Evolutionary conservation across 2,329 filamentous ascomycete genomes (phyloP).

Genomic region (Aspergillus tanneri): DNA sequence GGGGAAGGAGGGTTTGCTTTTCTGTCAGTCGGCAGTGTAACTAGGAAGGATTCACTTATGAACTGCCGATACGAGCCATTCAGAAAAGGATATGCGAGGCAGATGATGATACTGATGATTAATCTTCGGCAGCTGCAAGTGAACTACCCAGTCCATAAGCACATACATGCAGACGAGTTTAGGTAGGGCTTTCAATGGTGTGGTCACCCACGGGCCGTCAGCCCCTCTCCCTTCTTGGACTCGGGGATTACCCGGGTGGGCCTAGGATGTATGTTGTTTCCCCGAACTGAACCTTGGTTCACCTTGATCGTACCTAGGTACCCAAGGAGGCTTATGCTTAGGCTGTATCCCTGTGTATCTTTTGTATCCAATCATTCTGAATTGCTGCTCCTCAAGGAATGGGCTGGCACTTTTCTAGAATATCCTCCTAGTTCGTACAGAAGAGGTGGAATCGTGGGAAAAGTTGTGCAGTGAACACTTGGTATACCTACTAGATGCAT

Average conservation of each 20-base stretch:
- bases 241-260: slow-evolving; percentile 26
- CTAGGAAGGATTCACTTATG: neutral
- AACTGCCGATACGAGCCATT: neutral
- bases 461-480: too few relatives aligned
- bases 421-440: too few relatives aligned
- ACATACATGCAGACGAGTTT: slow-evolving; percentile 1
- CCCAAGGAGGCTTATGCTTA: neutral
- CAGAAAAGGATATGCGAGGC: neutral
- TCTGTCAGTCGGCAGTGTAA: slow-evolving; percentile 11
- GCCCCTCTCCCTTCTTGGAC: slow-evolving; percentile 20
- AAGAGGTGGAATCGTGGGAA: too few relatives aligned
- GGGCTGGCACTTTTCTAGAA: too few relatives aligned
- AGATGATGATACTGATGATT: slow-evolving; percentile 10
- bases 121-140: slow-evolving; percentile 15
- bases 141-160: slow-evolving; percentile 1
- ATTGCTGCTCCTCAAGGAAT: too few relatives aligned
- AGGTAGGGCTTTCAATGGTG: slow-evolving; percentile 9
- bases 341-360: neutral
- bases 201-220: slow-evolving; percentile 25
- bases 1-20: neutral
- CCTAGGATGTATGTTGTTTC: slow-evolving; percentile 10
- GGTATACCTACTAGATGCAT: too few relatives aligned
- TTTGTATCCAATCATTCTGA: neutral
- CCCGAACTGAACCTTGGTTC: slow-evolving; percentile 8
- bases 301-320: neutral